Conservation (phyloP, 352 stramenopile species). For the Thraustochytrium sp. region DNA sequence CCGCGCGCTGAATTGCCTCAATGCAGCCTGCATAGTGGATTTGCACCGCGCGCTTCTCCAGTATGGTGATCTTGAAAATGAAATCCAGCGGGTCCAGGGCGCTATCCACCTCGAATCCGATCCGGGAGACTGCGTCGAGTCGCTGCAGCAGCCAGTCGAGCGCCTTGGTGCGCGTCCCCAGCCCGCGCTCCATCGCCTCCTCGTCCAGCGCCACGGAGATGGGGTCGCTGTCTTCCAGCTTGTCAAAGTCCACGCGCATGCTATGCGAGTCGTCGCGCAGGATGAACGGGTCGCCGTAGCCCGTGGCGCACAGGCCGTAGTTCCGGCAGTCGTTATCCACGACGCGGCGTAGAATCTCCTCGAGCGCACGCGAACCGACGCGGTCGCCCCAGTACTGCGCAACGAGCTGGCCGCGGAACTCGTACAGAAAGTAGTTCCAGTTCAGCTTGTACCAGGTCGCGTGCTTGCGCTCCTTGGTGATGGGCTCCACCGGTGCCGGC, state of each 20-base stretch:
- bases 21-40: background rate
- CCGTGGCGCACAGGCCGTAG: background rate
- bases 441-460: slow-evolving; percentile 32
- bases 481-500: background rate
- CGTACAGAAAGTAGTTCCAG: slow-evolving; percentile 36
- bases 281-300: background rate
- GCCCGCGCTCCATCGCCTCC: background rate
- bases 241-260: background rate
- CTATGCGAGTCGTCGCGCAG: background rate
- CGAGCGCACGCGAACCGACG: background rate
- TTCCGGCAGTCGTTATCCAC: background rate
- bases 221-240: background rate
- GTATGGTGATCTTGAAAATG: too few species aligned
- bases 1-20: background rate
- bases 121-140: background rate
- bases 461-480: slow-evolving; percentile 15
- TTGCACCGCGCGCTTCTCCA: background rate
- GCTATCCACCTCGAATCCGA: background rate
- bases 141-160: background rate
- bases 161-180: background rate
- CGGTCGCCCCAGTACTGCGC: background rate
- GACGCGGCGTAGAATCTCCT: background rate
- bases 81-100: background rate
- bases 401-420: slow-evolving; percentile 20
- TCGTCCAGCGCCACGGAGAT: background rate